Evolutionary conservation across 139 green algal genomes (phyloP).

Genomic region (Parachlorella kessleri): DNA sequence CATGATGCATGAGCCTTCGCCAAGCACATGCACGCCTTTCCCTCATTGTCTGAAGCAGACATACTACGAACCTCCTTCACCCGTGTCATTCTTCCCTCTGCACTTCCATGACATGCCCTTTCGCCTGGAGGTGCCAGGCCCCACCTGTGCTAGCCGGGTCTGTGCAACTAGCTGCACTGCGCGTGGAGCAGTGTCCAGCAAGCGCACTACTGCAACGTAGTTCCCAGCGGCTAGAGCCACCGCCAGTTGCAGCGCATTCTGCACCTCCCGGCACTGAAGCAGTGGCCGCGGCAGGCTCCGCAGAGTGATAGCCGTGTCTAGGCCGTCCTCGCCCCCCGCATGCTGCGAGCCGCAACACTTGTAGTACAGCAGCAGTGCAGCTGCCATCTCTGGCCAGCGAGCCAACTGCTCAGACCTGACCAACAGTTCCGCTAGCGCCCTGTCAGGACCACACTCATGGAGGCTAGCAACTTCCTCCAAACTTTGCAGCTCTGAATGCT

Average conservation of each 20-base stretch:
- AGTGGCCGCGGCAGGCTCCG: slow-evolving; percentile 13
- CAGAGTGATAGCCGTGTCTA: slow-evolving; percentile 31
- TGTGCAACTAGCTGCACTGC: neutral
- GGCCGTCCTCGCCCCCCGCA: neutral
- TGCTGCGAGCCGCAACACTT: neutral
- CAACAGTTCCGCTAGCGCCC: neutral
- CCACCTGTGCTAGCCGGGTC: no score
- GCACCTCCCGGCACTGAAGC: slow-evolving; percentile 11
- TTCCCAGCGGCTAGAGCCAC: neutral
- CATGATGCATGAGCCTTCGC: neutral
- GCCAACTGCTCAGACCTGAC: neutral
- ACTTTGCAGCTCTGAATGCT: neutral
- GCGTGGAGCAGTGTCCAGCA: neutral
- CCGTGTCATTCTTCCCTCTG: neutral
- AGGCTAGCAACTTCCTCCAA: neutral
- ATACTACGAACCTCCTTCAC: neutral
- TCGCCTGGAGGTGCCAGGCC: no score
- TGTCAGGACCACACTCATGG: neutral
- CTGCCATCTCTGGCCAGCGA: slow-evolving; percentile 23
- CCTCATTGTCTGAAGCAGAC: no score
- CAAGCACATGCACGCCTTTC: neutral
- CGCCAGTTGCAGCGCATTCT: slow-evolving; percentile 6
- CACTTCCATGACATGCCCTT: neutral
- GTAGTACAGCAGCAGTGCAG: slow-evolving; percentile 3
- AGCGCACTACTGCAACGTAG: slow-evolving; percentile 3